A percentile compares a stretch with the other conserved stretches of the same genome.
These are phyloP conservation scores for Hyphopichia khmerensis DNA, from an alignment of 1,139 yeast species.

Conservation along the genomic window DNA sequence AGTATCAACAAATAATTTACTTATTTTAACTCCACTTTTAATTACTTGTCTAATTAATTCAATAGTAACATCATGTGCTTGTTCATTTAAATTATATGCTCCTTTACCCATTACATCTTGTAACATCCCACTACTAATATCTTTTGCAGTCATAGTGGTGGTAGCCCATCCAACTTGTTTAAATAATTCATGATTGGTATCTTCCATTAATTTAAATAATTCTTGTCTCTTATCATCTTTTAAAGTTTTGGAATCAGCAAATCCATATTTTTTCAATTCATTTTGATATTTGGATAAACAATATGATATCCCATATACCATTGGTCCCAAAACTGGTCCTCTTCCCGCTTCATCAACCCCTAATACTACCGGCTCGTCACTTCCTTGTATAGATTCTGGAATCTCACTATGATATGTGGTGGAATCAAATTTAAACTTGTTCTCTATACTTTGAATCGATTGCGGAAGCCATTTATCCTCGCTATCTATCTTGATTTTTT, in stretches of 20 bases:
- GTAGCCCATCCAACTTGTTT: slow-evolving; percentile 85
- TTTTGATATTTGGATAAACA: slow-evolving; percentile 57
- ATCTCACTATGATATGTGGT: slow-evolving; percentile 35
- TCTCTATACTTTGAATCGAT: slow-evolving; percentile 25
- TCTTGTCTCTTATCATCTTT: slow-evolving; percentile 68
- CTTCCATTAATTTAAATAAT: slow-evolving; percentile 60
- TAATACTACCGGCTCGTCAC: slow-evolving; percentile 42
- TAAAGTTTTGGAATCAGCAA: slow-evolving; percentile 89
- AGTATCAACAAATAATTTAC: slow-evolving; percentile 84
- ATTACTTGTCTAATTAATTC: slow-evolving; percentile 62
- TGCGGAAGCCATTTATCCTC: slow-evolving; percentile 31
- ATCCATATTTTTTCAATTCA: slow-evolving; percentile 62
- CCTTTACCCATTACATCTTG: slow-evolving; percentile 52
- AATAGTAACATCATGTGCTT: slow-evolving; percentile 94
- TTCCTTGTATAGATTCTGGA: slow-evolving; percentile 20
- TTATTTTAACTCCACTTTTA: slow-evolving; percentile 59
- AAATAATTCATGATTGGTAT: slow-evolving; percentile 41
- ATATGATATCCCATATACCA: slow-evolving; percentile 92
- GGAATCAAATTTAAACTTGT: slow-evolving; percentile 27
- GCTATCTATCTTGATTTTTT: background rate
- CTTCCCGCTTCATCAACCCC: slow-evolving; percentile 99
- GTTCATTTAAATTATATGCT: slow-evolving; percentile 82
- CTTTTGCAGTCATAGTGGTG: slow-evolving; percentile 80
- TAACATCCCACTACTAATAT: slow-evolving; percentile 87
- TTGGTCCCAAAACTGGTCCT: slow-evolving; percentile 95